Base-by-base conservation (phyloP, 2,329 filamentous ascomycete species). In the Hymenoscyphus fraxineus region DNA sequence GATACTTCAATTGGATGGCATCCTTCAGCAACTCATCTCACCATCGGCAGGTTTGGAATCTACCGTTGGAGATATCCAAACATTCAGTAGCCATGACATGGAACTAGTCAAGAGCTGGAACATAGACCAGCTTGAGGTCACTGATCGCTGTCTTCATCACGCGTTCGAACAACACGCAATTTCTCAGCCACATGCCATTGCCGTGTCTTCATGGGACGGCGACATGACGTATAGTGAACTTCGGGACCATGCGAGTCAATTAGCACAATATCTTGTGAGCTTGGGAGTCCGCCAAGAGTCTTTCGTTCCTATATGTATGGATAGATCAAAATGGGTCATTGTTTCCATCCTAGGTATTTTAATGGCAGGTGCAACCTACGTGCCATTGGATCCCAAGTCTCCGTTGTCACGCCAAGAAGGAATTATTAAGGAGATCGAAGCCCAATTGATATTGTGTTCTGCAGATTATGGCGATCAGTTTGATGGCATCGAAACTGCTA, bases 351-450 rank as follows among this genome's bases (percentile, higher is more conserved):
- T 72, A 4, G 67, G 51, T 47, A 64, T 72, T 3, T 31, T 72
- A 12, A 67, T 68, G 57, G 61, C 67, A 59, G 70, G 70, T 10
- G 68, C 59, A 27, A 66, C 68, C 9, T 72, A 69, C 35, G 70
- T 75, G 40, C 64, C 71, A 15, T 54, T 75, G 12, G 69, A 74
- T 59, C 69, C 73, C 15, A 67, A 62, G 12, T 66, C 73, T 56
- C 73, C 73, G 13, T 6, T 64, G 10, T 35, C 19, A 27, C 64
- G 64, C 6, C 61, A 59, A 6, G n/a, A 41, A 38, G 27, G 31
- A 15, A 55, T 65, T 22, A 38, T 59, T 32, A 3, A 55, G 12
- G 57, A 59, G 10, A 54, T 47, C 9, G 31, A 27, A 4, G 57
- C 56, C 5, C 54, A 47, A n/a, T 22, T 63, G 2, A 54, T 60